Evolutionary conservation across 805 yeast species (phyloP), one percentile per base, ranked within the genome.

Genomic region (Saccharomycopsis oosterbeekiorum): DNA sequence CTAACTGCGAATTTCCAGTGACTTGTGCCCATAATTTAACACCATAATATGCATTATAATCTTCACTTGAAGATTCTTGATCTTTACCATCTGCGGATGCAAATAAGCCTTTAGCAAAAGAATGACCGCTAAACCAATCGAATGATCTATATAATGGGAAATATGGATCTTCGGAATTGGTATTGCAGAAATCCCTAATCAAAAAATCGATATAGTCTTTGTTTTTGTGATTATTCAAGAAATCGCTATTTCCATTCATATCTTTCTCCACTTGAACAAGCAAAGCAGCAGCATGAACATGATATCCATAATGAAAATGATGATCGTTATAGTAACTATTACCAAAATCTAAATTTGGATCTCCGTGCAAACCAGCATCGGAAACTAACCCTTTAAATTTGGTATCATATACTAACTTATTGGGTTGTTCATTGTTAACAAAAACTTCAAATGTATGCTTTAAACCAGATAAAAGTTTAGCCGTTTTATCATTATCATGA

Each of bases 361-460:
- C 78, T 6, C 73, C 78, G 43, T 73, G 76, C 40, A 79, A 75
- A 4, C 81, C 83, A 0, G 90, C 89, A 0, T 85, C 77, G 0
- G 96, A 87, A 11, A 89, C 80, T 8, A 90, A 67, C 1, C 97
- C 97, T 65, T 81, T 83, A 90, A 92, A 89, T 5, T 82, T 78
- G 1, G 80, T 79, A 66, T 93, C 97, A 70, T 92, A 93, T 14
- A 81, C 80, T 68, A 93, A 79, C 0, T 96, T 96, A 37, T 80
- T 76, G 36, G 74, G 75, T 72, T 92, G 97, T 10, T 73, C 75
- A 73, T 94, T 94, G 9, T 69, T 68, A 4, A 87, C 80, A 72
- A 88, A 94, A 56, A 86, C 79, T 39, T 79, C 80, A 61, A 92
- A 76, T 0, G 97, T 94, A 19, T 72, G 67, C 68, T 89, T 87